A percentile compares a stretch with the other conserved stretches of the same genome.
Evolutionary conservation across 192 early-diverging fungal species (phyloP).

Genomic region (Spizellomyces sp.): DNA sequence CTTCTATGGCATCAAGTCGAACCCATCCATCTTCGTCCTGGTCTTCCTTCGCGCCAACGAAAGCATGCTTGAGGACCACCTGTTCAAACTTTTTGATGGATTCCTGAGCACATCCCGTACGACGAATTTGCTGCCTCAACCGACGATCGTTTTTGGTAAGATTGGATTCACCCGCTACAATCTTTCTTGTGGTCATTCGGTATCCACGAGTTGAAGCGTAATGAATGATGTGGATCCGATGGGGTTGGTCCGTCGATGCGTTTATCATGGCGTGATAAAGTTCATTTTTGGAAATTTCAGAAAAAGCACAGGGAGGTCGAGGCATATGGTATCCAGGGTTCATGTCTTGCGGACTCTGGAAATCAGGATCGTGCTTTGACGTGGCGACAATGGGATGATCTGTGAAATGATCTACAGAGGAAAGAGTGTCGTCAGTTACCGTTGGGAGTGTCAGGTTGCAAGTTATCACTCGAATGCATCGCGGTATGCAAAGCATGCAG

Average conservation of each 20-base stretch:
- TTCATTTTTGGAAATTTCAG: conserved; percentile 5
- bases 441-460: not conserved
- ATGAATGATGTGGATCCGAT: not conserved
- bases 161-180: conserved; percentile 10
- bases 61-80: conserved; percentile 8
- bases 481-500: not conserved
- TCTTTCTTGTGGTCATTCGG: not conserved
- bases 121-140: conserved; percentile 7
- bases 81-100: conserved; percentile 24
- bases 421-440: not conserved
- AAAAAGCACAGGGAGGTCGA: conserved; percentile 16
- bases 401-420: conserved; percentile 15
- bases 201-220: too few species aligned
- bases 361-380: conserved; percentile 15
- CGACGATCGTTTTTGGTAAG: conserved; percentile 16
- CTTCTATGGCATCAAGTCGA: conserved; percentile 1
- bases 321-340: conserved; percentile 19
- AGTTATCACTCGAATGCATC: too few species aligned
- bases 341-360: not conserved
- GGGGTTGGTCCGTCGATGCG: conserved; percentile 11
- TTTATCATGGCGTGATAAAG: not conserved
- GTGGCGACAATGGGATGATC: conserved; percentile 27
- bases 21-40: conserved; percentile 12
- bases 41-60: not conserved
- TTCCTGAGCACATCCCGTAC: conserved; percentile 13